Percentiles rank a stretch among this genome's conserved stretches.
phyloP scores from a whole-genome alignment of 805 yeast species.

The Priceomyces castillae region DNA sequence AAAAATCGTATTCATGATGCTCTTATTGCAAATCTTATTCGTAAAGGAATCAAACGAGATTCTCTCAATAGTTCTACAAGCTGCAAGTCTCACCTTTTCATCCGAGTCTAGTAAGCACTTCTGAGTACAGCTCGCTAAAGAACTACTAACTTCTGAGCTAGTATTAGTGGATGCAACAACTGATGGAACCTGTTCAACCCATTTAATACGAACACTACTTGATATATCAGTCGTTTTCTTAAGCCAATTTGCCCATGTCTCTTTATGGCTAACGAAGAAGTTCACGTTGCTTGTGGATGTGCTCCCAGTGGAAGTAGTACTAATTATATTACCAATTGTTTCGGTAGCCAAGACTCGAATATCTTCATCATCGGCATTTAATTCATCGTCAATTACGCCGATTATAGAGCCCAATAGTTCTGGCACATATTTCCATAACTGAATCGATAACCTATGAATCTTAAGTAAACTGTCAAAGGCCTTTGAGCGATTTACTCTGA shows the following conservation, averaged over 20 bases:
- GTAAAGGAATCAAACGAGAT: slow-evolving; percentile 49
- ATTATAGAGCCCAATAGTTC: slow-evolving; percentile 69
- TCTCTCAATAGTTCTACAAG: slow-evolving; percentile 51
- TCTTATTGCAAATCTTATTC: slow-evolving; percentile 43
- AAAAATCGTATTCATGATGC: slow-evolving; percentile 52
- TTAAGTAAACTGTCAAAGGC: slow-evolving; percentile 49
- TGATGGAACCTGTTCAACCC: slow-evolving; percentile 60
- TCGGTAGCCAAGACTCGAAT: slow-evolving; percentile 68
- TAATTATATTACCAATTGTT: slow-evolving; percentile 66
- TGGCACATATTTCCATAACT: slow-evolving; percentile 77
- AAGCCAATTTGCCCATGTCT: slow-evolving; percentile 69
- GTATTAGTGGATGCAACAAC: slow-evolving; percentile 44
- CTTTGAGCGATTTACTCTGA: slow-evolving; percentile 9
- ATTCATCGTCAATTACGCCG: slow-evolving; percentile 77
- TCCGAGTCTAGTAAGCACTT: slow-evolving; percentile 75
- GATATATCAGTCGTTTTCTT: slow-evolving; percentile 71
- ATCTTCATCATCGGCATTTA: slow-evolving; percentile 64
- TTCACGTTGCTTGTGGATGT: slow-evolving; percentile 48
- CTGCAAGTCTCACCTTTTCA: slow-evolving; percentile 63
- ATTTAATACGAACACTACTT: slow-evolving; percentile 58
- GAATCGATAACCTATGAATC: slow-evolving; percentile 60
- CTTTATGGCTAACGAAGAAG: slow-evolving; percentile 55
- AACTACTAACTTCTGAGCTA: slow-evolving; percentile 44
- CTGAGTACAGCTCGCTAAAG: slow-evolving; percentile 49
- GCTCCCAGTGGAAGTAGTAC: slow-evolving; percentile 16